Base-by-base conservation (phyloP, 2,329 filamentous ascomycete genomes). In the Truncatella angustata region DNA sequence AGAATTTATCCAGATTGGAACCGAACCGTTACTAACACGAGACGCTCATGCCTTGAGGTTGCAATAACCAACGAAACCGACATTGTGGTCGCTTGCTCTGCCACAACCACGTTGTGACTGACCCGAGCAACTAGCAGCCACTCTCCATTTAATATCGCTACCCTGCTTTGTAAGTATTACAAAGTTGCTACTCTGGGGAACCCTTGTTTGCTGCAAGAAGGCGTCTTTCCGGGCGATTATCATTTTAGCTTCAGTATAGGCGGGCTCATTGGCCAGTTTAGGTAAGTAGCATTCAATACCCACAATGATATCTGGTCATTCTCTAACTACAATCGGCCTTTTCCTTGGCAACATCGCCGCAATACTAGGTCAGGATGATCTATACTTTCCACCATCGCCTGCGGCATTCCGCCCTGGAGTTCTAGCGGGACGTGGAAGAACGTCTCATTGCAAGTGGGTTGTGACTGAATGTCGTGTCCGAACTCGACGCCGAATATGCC, bases 141-240 rank as follows among this genome's bases (percentile, higher is more conserved):
- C 20, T 21, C 11, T 10, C n/a, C 12, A 42, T 7, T 24, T 32
- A 3, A 50, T 50, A 12, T 50, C 35, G 47, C 24, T 40, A 49
- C 45, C 45, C 14, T 50, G 47, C 47, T 50, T 50, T 50, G 35
- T 50, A 4, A 50, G 23, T 50, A 18, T 50, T 36, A 50, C 47
- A 40, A 50, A 50, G 7, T 24, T 21, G 16, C 24, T 16, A 35
- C 12, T 49, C 30, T 49, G 45, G 45, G 45, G 45, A 49, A 49
- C 34, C 45, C 45, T 23, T 49, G 45, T 12, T 49, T 5, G 20
- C 11, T 49, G 45, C 45, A 20, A 18, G 5, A 16, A 49, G 45
- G 20, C 32, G 21, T 23, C 18, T 37, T 35, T 9, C 21, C 21
- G 20, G 45, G n/a, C 16, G 18, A 23, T 14, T 28, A 21, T 39